Evolutionary conservation across 495 filamentous ascomycete genomes (phyloP).

Genomic region (Penicillium waksmanii): DNA sequence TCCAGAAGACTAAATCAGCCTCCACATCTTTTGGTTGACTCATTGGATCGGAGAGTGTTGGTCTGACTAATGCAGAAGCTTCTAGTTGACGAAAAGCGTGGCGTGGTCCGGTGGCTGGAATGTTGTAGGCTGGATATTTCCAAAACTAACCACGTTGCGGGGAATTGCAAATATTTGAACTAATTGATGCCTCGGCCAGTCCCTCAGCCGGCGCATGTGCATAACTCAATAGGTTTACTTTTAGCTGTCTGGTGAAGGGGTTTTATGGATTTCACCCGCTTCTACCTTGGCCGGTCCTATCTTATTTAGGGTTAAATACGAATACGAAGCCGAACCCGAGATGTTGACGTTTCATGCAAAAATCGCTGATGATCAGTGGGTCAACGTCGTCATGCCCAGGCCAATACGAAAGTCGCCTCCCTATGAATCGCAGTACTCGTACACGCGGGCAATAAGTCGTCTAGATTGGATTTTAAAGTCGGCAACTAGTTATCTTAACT

Average conservation of each 20-base stretch:
- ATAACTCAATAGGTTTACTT: conserved; percentile 2
- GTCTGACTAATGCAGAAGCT: neutral
- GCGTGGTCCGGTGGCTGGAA: neutral
- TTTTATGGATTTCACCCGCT: neutral
- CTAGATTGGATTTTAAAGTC: too few species aligned
- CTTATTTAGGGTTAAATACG: neutral
- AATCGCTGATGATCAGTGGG: neutral
- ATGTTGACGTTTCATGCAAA: neutral
- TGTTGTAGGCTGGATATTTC: neutral
- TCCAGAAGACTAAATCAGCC: conserved; percentile 14
- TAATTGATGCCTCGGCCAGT: neutral
- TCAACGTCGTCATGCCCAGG: neutral
- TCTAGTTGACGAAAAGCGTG: neutral
- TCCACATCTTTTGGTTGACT: conserved; percentile 7
- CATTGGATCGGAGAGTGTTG: neutral
- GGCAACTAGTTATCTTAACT: too few species aligned
- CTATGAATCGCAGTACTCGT: too few species aligned
- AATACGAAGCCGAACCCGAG: conserved; percentile 20
- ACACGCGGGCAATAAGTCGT: too few species aligned
- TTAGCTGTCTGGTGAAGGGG: neutral
- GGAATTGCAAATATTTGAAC: conserved; percentile 1
- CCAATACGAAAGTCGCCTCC: too few species aligned
- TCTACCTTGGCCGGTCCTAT: neutral
- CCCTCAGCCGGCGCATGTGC: neutral
- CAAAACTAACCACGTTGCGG: neutral